Base-by-base conservation (phyloP, 2,329 filamentous ascomycete genomes). In the Colletotrichum sublineola region DNA sequence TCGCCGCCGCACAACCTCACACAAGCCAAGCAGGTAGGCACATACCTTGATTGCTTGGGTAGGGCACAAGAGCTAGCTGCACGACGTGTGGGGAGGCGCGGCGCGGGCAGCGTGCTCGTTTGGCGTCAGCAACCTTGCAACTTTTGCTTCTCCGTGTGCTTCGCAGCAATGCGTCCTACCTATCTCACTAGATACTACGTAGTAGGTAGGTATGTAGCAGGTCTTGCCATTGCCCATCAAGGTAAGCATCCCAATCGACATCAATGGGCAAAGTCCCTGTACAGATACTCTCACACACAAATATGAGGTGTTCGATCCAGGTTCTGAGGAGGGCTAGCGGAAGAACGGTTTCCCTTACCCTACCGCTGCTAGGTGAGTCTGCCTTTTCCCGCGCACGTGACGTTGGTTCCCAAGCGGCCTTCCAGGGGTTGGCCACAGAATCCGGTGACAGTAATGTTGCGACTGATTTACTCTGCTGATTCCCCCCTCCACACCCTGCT, bases 381-480 rank as follows among this genome's bases (percentile, higher is more conserved):
- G 24, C 44, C 65, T 60, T 60, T 60, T 68, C 12, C 65, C 53
- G 65, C 24, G 31, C 69, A 71, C 69, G 69, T 71, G 69, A 71
- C 58, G 14, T 6, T 31, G 5, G 9, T 24, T 24, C 44, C n/a
- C 46, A 15, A 40, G 20, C n/a, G 9, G 33, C 33, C 24, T 52
- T 15, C 46, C 42, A 44, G 42, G 50, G 50, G 46, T 38, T 53
- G 38, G 61, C 53, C 48, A 50, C 46, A 68, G 65, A 71, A 68
- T 63, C 46, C 69, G 69, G 69, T 68, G 69, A 58, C 44, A 36
- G 20, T 24, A 15, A 44, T 44, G 44, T 38, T 44, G 42, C 69
- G 31, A 60, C 65, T 63, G 69, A 63, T 71, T 71, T 58, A 68
- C 69, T 63, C 58, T 44, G 56, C 31, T 18, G 24, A 57, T 31